These are phyloP conservation scores for Boletus reticuloceps DNA, from an alignment of 768 basidiomycete species.

Conservation along the genomic window DNA sequence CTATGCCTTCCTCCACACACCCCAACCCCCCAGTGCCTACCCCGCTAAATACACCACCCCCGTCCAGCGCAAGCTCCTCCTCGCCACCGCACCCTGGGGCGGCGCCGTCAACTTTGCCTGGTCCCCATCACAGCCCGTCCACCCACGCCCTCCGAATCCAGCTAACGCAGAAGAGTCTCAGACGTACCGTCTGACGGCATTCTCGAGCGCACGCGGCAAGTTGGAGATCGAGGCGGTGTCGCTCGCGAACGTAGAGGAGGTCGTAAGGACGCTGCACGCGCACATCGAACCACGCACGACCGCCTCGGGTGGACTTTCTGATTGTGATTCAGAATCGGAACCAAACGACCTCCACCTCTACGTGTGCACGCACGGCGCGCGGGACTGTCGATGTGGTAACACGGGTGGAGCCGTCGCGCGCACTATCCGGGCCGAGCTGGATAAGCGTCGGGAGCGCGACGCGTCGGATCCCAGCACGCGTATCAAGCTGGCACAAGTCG, in stretches of 20 bases:
- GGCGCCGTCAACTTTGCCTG: constrained; percentile 63
- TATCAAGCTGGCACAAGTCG: constrained; percentile 58
- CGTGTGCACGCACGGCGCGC: constrained; percentile 75
- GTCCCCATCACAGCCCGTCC: constrained; percentile 32
- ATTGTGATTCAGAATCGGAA: not conserved
- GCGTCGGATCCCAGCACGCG: constrained; percentile 29
- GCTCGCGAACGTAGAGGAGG: constrained; percentile 48
- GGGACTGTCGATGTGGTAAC: constrained; percentile 80
- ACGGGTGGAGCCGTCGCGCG: constrained; percentile 55
- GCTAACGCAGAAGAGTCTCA: constrained; percentile 7
- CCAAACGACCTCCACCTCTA: constrained; percentile 45
- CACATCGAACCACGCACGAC: constrained; percentile 32
- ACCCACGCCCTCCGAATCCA: not conserved
- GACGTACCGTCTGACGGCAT: constrained; percentile 46
- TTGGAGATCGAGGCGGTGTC: constrained; percentile 50
- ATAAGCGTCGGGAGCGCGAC: constrained; percentile 32
- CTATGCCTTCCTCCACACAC: constrained; percentile 56
- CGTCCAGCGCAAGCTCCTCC: constrained; percentile 49
- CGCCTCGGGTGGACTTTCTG: constrained; percentile 13
- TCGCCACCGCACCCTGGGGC: constrained; percentile 44
- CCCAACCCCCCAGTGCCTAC: constrained; percentile 46
- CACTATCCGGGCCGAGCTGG: constrained; percentile 53
- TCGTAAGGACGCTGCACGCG: constrained; percentile 32
- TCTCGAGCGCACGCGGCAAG: constrained; percentile 45
- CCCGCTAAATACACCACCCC: constrained; percentile 47